These are phyloP conservation scores for Sequoia sempervirens DNA, from an alignment of 75 land plant genomes.

Conservation along the genomic window DNA sequence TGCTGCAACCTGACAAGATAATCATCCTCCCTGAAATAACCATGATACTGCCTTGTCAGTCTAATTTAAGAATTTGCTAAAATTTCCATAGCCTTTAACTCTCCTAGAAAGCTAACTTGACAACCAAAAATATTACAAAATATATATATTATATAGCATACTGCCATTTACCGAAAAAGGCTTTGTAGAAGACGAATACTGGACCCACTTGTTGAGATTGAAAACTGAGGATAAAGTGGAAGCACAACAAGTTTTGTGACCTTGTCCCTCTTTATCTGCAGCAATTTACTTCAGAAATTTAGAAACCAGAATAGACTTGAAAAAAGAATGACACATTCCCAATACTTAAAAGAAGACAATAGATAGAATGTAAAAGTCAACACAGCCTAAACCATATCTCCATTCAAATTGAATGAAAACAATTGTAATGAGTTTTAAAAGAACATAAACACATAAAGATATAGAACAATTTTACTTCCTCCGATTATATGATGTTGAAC, in stretches of 20 bases:
- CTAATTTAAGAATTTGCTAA: neutral
- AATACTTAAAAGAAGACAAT: neutral
- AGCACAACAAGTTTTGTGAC: slow-evolving; percentile 78
- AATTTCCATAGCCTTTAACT: neutral
- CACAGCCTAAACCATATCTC: neutral
- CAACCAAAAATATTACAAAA: neutral
- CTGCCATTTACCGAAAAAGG: slow-evolving; percentile 57
- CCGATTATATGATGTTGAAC: neutral
- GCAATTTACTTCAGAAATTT: neutral
- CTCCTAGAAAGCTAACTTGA: neutral
- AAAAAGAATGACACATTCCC: neutral
- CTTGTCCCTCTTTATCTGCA: slow-evolving; percentile 74
- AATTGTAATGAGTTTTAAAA: neutral
- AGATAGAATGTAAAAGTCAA: neutral
- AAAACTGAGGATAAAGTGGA: slow-evolving; percentile 89
- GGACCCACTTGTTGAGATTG: slow-evolving; percentile 92
- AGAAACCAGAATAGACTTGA: neutral
- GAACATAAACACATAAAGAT: neutral
- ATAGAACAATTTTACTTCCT: too few relatives aligned
- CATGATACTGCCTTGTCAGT: neutral
- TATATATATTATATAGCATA: neutral
- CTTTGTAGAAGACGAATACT: slow-evolving; percentile 71
- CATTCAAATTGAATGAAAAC: neutral
- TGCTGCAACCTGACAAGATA: slow-evolving; percentile 58
- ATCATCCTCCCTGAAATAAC: slow-evolving; percentile 57